Base-by-base conservation (phyloP, 495 filamentous ascomycete genomes). In the Penicillium goetzii region DNA sequence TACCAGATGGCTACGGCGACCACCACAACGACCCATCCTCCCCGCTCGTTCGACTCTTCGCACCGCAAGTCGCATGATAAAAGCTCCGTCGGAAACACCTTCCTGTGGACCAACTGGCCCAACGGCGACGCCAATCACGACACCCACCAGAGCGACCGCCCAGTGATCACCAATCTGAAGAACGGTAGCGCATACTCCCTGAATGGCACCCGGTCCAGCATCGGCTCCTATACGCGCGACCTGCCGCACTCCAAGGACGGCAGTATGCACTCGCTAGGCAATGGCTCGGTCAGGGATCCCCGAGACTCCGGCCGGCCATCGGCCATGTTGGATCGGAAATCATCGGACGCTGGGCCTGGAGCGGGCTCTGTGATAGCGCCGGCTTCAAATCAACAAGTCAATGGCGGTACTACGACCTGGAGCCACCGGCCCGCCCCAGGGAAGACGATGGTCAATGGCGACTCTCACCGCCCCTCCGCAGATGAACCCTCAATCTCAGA, bases 221-320 rank as follows among this genome's bases (percentile, higher is more conserved):
- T 77, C 68, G 77, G 78, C 56, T 82, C 80, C 10, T 81, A 83
- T 59, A 83, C 76, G 56, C 80, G 78, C 65, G 83, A 84, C 17
- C 70, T 74, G 63, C 72, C 72, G 26, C 77, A 74, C 50, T 85
- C 84, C 45, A 82, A 80, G 59, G 82, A 85, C 67, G 81, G 78
- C 49, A 86, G 83, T 68, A 76, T 80, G 58, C 70, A 80, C 36
- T 86, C 85, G 19, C 61, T 84, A 59, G 78, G 75, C 56, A 85
- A 82, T 63, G 81, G 74, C 30, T 76, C 74, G 41, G 56, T 64
- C 23, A 77, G 72, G 65, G 80, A 82, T 62, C 54, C 59, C 38
- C 73, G 71, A 56, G 76, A 86, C 41, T 66, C 72, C 47, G 76
- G 74, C 59, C 73, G 79, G 62, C 70, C 73, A 21, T 71, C 76